Conservation (phyloP, 352 stramenopile genomes). For the Phytophthora podocarpi region DNA sequence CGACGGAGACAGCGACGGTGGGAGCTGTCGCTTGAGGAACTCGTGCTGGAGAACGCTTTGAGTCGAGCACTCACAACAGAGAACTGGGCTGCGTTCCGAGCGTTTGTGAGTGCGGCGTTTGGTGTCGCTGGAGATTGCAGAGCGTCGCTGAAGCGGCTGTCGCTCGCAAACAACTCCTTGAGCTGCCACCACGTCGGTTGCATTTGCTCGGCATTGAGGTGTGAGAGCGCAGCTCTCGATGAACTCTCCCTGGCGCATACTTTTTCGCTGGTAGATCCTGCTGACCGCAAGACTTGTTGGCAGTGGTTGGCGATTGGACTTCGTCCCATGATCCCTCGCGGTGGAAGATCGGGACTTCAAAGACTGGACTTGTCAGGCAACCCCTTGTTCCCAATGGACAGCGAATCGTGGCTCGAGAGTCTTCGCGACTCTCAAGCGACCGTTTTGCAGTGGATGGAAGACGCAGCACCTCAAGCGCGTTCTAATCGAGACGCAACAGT, state of each 20-base stretch:
- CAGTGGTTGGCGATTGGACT: slow-evolving; percentile 40
- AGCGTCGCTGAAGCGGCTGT: slow-evolving; percentile 30
- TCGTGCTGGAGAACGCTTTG: slow-evolving; percentile 39
- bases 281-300: slow-evolving; percentile 33
- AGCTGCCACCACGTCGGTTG: slow-evolving; percentile 32
- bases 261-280: slow-evolving; percentile 34
- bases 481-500: slow-evolving; percentile 9
- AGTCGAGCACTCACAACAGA: slow-evolving; percentile 14
- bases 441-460: slow-evolving; percentile 20
- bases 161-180: slow-evolving; percentile 40
- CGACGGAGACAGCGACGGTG: not conserved
- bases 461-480: not conserved
- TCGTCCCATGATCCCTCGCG: slow-evolving; percentile 2
- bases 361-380: slow-evolving; percentile 38
- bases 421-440: slow-evolving; percentile 24
- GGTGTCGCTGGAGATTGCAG: not conserved
- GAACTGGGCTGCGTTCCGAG: slow-evolving; percentile 35
- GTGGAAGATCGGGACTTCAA: slow-evolving; percentile 13
- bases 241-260: slow-evolving; percentile 34
- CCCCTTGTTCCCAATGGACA: slow-evolving; percentile 36
- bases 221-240: slow-evolving; percentile 18
- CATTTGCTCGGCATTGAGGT: slow-evolving; percentile 40
- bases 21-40: slow-evolving; percentile 21
- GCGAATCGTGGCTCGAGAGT: slow-evolving; percentile 29
- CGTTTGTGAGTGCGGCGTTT: slow-evolving; percentile 31